Base-by-base conservation (phyloP, 768 basidiomycete species). In the Russula sp. region DNA sequence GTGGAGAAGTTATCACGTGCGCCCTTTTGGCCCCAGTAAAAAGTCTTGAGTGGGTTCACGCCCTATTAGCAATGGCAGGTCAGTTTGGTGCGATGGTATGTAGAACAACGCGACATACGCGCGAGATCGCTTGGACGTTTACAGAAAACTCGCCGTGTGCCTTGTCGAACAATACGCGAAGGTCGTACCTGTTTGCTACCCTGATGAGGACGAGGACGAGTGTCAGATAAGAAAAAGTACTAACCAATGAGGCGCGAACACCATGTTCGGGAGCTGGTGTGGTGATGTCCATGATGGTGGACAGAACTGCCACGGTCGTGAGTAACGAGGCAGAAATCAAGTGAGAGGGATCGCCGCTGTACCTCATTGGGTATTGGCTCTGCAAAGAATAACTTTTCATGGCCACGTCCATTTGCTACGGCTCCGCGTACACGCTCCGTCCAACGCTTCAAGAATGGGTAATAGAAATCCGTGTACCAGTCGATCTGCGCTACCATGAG, bases 331-430 rank as follows among this genome's bases (percentile, higher is more conserved):
- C 10, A 29, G 29, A 32, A 36, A 2, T 18, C 46, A 45, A 51
- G 49, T 46, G 5, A 3, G 8, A 38, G 29, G 29, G 20, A 54
- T 16, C 59, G 3, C 18, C 5, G 18, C 29, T n/a, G 3, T 43
- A 92, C 92, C 77, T 99, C 96, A 67, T 99, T 99, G 7, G 97
- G 96, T 65, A 99, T 88, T 18, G 87, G 81, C 67, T 96, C 96
- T 0, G 86, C 79, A 65, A 96, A 90, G 0, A 87, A 72, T 57
- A 89, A 74, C 67, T 86, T 87, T 6, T 82, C 78, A 5, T 73
- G 74, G 1, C 79, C 74, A 5, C 79, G 74, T 32, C 57, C 46
- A 41, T 63, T 52, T 13, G 56, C 16, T 25, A 63, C 34, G 9
- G 77, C 75, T 20, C 69, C 69, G 39, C 81, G 78, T 11, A 92